A percentile compares a stretch with the other conserved stretches of the same genome.
Evolutionary conservation across 805 yeast species (phyloP).

Genomic region (Suhomyces faveliae): DNA sequence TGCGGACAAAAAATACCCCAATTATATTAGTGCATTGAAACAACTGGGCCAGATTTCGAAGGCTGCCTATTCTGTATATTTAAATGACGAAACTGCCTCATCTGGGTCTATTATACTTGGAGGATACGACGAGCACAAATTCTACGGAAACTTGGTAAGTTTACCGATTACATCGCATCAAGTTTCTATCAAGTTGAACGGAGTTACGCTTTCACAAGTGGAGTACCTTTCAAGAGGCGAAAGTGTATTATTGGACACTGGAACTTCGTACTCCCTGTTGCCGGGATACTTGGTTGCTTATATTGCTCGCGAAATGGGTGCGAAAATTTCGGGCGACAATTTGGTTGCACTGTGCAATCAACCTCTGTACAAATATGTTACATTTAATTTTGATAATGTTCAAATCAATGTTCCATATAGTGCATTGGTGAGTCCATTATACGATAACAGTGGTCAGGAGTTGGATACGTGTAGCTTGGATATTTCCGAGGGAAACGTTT

Average conservation of each 20-base stretch:
- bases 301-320: conserved; percentile 4
- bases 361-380: conserved; percentile 7
- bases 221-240: conserved; percentile 1
- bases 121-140: conserved; percentile 22
- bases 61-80: conserved; percentile 15
- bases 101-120: conserved; percentile 21
- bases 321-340: neutral
- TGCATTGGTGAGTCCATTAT: neutral
- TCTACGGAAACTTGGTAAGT: conserved; percentile 9
- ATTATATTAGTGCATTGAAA: conserved; percentile 12
- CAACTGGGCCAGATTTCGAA: conserved; percentile 10
- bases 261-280: conserved; percentile 5
- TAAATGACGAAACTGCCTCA: conserved; percentile 8
- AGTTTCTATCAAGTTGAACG: conserved; percentile 3
- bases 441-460: neutral
- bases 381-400: conserved; percentile 7
- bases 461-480: neutral
- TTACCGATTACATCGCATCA: neutral
- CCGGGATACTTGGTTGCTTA: conserved; percentile 1
- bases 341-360: conserved; percentile 5
- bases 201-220: neutral
- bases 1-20: conserved; percentile 7
- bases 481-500: conserved; percentile 13
- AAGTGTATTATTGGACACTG: conserved; percentile 9
- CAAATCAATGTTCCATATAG: conserved; percentile 8